A percentile compares a stretch with the other conserved stretches of the same genome.
Evolutionary conservation across 2,329 filamentous ascomycete species (phyloP).

Genomic region (Nothophaeocryptopus gaeumannii): DNA sequence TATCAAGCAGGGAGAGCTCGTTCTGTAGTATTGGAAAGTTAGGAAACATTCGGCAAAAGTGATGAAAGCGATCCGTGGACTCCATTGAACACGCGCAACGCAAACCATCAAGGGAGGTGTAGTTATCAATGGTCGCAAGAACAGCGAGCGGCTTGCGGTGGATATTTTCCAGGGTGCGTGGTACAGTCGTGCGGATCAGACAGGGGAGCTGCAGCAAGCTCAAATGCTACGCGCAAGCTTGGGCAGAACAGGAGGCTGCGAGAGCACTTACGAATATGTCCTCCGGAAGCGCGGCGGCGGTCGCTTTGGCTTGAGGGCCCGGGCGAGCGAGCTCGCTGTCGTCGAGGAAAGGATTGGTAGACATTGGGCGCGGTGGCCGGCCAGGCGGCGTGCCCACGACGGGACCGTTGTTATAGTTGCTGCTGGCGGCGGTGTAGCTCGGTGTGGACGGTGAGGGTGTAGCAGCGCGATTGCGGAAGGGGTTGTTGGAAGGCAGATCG

Average conservation of each 20-base stretch:
- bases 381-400: slow-evolving; percentile 30
- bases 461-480: slow-evolving; percentile 69
- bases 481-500: slow-evolving; percentile 63
- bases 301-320: slow-evolving; percentile 4
- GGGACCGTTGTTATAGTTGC: neutral
- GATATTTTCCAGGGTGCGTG: slow-evolving; percentile 18
- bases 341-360: slow-evolving; percentile 72
- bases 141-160: too few relatives aligned
- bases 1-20: slow-evolving; percentile 65
- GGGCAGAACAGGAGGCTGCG: neutral
- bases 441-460: slow-evolving; percentile 41
- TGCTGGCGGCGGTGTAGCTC: slow-evolving; percentile 4
- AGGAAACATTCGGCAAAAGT: slow-evolving; percentile 42
- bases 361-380: slow-evolving; percentile 57
- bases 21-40: slow-evolving; percentile 53
- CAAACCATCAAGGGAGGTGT: too few relatives aligned
- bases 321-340: slow-evolving; percentile 24
- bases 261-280: slow-evolving; percentile 70
- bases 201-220: slow-evolving; percentile 19
- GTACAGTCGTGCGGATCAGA: slow-evolving; percentile 20
- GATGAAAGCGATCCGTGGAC: slow-evolving; percentile 41
- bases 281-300: slow-evolving; percentile 55
- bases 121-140: too few relatives aligned
- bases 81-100: too few relatives aligned
- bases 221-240: slow-evolving; percentile 8